phyloP scores from a whole-genome alignment of 257 asterid genomes.

The Solanum etuberosum region DNA sequence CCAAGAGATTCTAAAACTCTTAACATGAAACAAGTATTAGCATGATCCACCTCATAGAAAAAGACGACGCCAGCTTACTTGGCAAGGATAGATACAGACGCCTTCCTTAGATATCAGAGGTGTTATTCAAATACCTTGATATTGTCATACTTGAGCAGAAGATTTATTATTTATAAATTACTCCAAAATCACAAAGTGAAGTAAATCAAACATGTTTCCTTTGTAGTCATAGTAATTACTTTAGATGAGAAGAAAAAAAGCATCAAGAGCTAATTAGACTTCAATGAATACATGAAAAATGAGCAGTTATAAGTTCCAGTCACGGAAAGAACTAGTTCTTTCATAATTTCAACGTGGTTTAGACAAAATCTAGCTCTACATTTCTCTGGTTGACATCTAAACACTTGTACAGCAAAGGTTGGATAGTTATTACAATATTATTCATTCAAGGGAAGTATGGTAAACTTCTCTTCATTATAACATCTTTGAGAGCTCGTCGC shows the following conservation, averaged over 20 bases:
- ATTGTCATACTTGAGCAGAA: background rate
- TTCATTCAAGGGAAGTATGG: background rate
- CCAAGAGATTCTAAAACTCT: background rate
- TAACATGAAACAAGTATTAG: background rate
- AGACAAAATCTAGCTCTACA: background rate
- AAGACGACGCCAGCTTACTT: background rate
- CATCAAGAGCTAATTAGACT: background rate
- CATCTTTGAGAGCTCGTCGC: background rate
- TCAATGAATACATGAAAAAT: background rate
- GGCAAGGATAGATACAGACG: background rate
- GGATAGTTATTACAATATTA: background rate
- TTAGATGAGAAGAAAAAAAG: background rate
- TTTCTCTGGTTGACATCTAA: background rate
- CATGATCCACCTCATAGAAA: background rate
- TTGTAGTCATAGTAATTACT: background rate
- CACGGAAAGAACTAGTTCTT: background rate
- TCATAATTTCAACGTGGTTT: background rate
- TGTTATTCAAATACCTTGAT: background rate
- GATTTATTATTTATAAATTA: background rate
- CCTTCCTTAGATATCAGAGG: background rate
- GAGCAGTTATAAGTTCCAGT: background rate
- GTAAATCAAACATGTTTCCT: background rate
- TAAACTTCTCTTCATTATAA: background rate
- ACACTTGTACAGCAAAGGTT: background rate
- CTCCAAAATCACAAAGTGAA: background rate